Conservation (phyloP, 106 monocot species). For the Dendrobium catenatum region DNA sequence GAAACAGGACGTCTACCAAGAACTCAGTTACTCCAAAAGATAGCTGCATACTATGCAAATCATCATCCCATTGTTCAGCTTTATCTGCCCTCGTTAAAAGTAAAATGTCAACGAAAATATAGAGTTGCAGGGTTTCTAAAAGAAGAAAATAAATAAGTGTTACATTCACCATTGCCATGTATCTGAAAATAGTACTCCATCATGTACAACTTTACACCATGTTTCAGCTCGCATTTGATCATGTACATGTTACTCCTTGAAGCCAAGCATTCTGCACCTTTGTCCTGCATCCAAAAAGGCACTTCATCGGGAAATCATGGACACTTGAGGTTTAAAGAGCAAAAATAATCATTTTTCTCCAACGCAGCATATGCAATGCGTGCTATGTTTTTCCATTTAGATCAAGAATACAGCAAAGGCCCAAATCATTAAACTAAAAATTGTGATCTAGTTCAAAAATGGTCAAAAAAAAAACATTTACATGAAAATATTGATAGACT, state of each 20-base stretch:
- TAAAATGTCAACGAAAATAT: not conserved
- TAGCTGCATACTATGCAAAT: slow-evolving; percentile 65
- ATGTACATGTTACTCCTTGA: slow-evolving; percentile 44
- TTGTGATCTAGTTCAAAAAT: not conserved
- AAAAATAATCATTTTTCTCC: not conserved
- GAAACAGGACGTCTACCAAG: slow-evolving; percentile 40
- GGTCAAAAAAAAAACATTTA: not conserved
- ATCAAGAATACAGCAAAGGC: not conserved
- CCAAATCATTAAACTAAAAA: not conserved
- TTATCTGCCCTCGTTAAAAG: slow-evolving; percentile 31
- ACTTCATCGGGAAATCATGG: not conserved
- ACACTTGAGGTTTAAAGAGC: not conserved
- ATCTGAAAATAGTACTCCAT: slow-evolving; percentile 84
- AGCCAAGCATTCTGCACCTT: slow-evolving; percentile 65
- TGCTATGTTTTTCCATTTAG: not conserved
- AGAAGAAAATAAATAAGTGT: slow-evolving; percentile 8
- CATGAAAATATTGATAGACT: not conserved
- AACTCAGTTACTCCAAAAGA: slow-evolving; percentile 89
- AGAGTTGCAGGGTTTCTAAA: not conserved
- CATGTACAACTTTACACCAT: slow-evolving; percentile 61
- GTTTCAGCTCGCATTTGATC: slow-evolving; percentile 71
- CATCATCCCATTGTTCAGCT: slow-evolving; percentile 52
- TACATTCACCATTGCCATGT: slow-evolving; percentile 27
- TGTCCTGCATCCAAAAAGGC: slow-evolving; percentile 49
- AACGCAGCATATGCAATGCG: not conserved